Percentiles rank a stretch among this genome's conserved stretches.
Evolutionary conservation across 345 rosid genomes (phyloP).

Genomic region (Clarkia xantiana): DNA sequence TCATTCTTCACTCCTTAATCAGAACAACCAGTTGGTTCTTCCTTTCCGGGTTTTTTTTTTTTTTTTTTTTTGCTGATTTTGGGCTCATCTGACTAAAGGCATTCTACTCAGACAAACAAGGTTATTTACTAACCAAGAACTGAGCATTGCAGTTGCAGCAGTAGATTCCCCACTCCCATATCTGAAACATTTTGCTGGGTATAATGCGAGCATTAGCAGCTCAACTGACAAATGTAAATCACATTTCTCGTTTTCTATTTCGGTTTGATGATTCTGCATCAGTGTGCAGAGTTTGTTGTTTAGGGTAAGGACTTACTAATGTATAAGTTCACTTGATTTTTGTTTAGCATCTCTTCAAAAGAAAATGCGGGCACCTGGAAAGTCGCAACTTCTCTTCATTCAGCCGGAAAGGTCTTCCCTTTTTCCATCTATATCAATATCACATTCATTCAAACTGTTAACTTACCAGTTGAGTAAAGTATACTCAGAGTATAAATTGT

Average conservation of each 20-base stretch:
- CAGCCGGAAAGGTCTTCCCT: conserved; percentile 3
- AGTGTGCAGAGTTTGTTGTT: too few relatives aligned
- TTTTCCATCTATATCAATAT: neutral
- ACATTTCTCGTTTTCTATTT: neutral
- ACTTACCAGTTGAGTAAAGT: too few relatives aligned
- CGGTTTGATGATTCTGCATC: too few relatives aligned
- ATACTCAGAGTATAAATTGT: too few relatives aligned
- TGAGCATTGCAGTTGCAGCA: neutral
- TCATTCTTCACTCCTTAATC: too few relatives aligned
- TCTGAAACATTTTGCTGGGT: neutral
- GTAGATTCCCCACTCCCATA: neutral
- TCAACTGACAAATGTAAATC: conserved; percentile 3
- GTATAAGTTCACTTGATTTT: neutral
- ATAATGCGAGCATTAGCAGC: conserved; percentile 3
- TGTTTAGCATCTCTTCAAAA: conserved; percentile 6
- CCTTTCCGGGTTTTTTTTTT: too few relatives aligned
- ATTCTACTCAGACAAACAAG: too few relatives aligned
- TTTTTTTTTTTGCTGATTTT: too few relatives aligned
- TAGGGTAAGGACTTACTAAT: too few relatives aligned
- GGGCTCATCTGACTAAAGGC: too few relatives aligned
- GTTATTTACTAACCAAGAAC: neutral
- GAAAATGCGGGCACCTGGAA: neutral
- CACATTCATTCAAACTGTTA: neutral
- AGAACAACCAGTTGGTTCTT: too few relatives aligned
- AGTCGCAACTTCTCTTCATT: neutral